phyloP scores from a whole-genome alignment of 1,284 basidiomycete species.

The Cryptococcus wingfieldii region DNA sequence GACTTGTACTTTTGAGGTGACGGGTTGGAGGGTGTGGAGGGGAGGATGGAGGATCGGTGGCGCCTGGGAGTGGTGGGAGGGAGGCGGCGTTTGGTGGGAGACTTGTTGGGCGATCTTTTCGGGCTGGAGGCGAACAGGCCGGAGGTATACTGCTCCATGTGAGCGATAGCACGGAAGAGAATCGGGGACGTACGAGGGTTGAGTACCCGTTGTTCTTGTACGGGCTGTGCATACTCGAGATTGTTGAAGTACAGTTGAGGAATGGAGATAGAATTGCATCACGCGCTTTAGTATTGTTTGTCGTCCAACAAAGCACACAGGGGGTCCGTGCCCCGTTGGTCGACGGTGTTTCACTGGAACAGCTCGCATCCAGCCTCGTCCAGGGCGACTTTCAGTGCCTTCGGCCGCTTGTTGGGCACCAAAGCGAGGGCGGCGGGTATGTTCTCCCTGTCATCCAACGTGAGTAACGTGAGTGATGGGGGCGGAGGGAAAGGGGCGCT shows the following conservation, averaged over 20 bases:
- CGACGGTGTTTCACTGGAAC: constrained; percentile 26
- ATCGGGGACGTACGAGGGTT: too few relatives aligned
- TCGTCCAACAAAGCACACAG: too few relatives aligned
- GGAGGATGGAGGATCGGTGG: constrained; percentile 21
- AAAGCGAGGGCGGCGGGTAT: constrained; percentile 52
- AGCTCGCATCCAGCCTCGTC: constrained; percentile 42
- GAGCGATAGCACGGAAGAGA: too few relatives aligned
- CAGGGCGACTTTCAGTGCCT: constrained; percentile 46
- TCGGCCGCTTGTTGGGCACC: constrained; percentile 52
- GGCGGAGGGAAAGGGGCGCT: constrained; percentile 10
- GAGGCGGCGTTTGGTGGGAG: not conserved
- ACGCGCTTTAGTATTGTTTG: too few relatives aligned
- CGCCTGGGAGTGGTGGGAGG: constrained; percentile 11
- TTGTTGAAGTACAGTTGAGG: too few relatives aligned
- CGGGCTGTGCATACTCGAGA: too few relatives aligned
- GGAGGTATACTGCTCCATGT: too few relatives aligned
- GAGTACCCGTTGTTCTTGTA: too few relatives aligned
- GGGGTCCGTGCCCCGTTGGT: not conserved
- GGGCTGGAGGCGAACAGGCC: too few relatives aligned
- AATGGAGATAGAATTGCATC: too few relatives aligned
- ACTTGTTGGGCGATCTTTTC: not conserved
- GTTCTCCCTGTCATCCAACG: constrained; percentile 41
- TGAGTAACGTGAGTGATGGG: not conserved
- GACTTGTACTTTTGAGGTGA: constrained; percentile 21
- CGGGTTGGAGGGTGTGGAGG: constrained; percentile 13